Evolutionary conservation across 768 basidiomycete genomes (phyloP), one percentile per base, ranked within the genome.

Genomic region (Lanmaoa rubissima): DNA sequence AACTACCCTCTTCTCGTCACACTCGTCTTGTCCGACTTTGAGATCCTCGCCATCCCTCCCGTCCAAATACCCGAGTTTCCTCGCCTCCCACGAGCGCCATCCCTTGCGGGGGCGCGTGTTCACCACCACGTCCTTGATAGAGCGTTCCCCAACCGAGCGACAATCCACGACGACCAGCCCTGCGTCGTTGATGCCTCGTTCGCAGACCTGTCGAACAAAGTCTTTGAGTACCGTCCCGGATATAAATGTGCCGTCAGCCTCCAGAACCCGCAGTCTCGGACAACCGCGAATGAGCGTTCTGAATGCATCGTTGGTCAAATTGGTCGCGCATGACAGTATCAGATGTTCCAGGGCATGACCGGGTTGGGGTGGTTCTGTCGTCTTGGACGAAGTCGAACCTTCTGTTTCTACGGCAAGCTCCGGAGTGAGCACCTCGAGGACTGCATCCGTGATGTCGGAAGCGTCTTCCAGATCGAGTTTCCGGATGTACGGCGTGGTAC

Each of bases 391-490:
- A 8, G 41, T 35, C 32, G 57, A 39, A 17, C 50, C 51, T 6
- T 65, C 63, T 2, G 12, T 26, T 34, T 59, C 54, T 17, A 24
- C 21, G 17, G 34, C 38, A 24, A 48, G 52, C 14, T 55, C 55
- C 0, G 86, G 88, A 1, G 88, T 90, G 35, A 97, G 75, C 0
- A 77, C 75, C 19, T 76, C 74, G 26, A 96, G 69, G n/a, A 94
- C 79, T 3, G 77, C 73, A 69, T 96, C 92, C 1, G 83, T 87
- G 51, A 94, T 82, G 17, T 85, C 81, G 13, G 73, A 70, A 7
- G 91, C 91, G 61, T 92, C 90, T 66, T 96, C 94, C n/a, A 97
- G 75, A 68, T 97, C 94, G 40, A 96, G 73, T 44, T 82, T 83
- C 53, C 85, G 79, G 46, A 97, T 84, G 58, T 78, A 69, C 1